Percentiles rank a stretch among this genome's conserved stretches.
Conservation (phyloP, 495 filamentous ascomycete genomes). For the Terfezia claveryi region DNA sequence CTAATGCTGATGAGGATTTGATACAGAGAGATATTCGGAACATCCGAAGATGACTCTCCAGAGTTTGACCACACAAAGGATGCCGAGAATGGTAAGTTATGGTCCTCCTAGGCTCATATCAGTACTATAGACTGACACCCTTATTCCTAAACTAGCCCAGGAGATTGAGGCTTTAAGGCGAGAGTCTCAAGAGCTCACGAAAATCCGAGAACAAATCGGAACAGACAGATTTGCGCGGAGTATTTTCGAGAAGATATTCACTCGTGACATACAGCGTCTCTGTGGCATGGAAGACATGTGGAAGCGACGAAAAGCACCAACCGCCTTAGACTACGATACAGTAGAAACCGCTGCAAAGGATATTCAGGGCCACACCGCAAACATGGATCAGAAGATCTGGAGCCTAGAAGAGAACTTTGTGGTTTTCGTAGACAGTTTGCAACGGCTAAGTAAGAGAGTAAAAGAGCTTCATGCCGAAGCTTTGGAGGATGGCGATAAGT, state of each 20-base stretch:
- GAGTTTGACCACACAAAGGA: conserved; percentile 60
- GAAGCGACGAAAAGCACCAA: conserved; percentile 57
- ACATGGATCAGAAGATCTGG: conserved; percentile 60
- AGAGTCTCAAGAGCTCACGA: conserved; percentile 63
- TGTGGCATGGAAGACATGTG: conserved; percentile 92
- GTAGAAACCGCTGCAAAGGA: conserved; percentile 27
- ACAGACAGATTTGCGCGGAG: conserved; percentile 53
- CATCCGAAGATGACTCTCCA: conserved; percentile 60
- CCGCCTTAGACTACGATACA: conserved; percentile 42
- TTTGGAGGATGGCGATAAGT: conserved; percentile 26
- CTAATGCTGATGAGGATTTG: conserved; percentile 7
- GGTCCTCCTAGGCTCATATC: background rate
- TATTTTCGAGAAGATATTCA: conserved; percentile 86
- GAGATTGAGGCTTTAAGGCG: conserved; percentile 71
- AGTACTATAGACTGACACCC: background rate
- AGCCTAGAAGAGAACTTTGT: conserved; percentile 54
- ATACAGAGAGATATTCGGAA: conserved; percentile 62
- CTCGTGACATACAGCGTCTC: conserved; percentile 60
- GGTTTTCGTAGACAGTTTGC: conserved; percentile 69
- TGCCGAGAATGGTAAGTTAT: conserved; percentile 45
- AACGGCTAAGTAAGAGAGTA: conserved; percentile 51
- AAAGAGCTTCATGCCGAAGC: conserved; percentile 33
- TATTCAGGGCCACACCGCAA: conserved; percentile 32
- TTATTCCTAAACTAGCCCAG: conserved; percentile 27
- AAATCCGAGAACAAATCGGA: conserved; percentile 64